phyloP scores from a whole-genome alignment of 2,329 filamentous ascomycete genomes.

The Calonectria hawksworthii region DNA sequence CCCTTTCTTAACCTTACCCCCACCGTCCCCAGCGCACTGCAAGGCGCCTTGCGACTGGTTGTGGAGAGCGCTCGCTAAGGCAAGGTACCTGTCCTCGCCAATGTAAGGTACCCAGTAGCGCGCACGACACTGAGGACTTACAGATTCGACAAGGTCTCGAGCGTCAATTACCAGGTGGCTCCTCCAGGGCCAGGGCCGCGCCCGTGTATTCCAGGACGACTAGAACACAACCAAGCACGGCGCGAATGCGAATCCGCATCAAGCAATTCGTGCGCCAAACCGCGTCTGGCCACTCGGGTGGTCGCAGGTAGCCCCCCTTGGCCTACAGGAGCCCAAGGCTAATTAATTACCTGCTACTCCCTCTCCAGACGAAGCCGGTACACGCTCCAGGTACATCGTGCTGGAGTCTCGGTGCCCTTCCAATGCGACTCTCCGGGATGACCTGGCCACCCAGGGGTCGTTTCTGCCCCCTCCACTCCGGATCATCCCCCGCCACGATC shows the following conservation, averaged over 20 bases:
- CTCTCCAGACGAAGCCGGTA: slow-evolving; percentile 30
- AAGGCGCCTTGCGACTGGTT: slow-evolving; percentile 18
- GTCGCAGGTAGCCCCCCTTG: background rate
- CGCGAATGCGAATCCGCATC: background rate
- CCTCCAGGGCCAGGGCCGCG: background rate
- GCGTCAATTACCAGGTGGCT: slow-evolving; percentile 11
- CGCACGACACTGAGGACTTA: slow-evolving; percentile 5
- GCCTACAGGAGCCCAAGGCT: background rate
- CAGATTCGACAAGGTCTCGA: background rate
- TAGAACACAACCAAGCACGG: background rate
- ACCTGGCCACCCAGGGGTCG: slow-evolving; percentile 19
- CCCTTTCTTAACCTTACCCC: slow-evolving; percentile 15
- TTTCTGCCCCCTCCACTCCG: slow-evolving; percentile 19
- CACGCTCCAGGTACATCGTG: background rate
- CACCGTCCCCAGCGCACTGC: slow-evolving; percentile 9
- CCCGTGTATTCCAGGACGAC: background rate
- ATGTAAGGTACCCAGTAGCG: slow-evolving; percentile 16
- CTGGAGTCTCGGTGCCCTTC: slow-evolving; percentile 23
- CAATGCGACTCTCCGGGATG: slow-evolving; percentile 37
- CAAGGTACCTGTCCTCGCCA: slow-evolving; percentile 21
- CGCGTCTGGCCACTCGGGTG: background rate
- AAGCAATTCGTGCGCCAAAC: background rate
- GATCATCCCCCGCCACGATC: slow-evolving; percentile 21
- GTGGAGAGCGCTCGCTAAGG: slow-evolving; percentile 18
- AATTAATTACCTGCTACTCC: background rate